Evolutionary conservation across 768 basidiomycete genomes (phyloP).

Genomic region (Trametopsis cervina): DNA sequence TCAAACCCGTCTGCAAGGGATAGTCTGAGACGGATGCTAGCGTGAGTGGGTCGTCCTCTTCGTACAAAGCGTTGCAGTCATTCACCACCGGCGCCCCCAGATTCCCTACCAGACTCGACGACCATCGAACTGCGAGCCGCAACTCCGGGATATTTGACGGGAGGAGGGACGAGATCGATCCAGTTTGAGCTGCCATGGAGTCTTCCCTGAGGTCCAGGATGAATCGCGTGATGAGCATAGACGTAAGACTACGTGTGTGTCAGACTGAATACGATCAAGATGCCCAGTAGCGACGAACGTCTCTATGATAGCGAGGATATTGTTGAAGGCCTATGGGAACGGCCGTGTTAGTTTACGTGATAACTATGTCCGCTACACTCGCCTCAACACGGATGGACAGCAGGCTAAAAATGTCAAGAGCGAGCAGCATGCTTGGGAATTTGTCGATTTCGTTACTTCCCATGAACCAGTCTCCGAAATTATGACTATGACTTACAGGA

Average conservation of each 20-base stretch:
- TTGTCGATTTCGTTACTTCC: no score
- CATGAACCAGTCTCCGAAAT: not conserved
- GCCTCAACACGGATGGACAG: conserved; percentile 8
- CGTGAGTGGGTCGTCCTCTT: no score
- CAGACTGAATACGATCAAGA: not conserved
- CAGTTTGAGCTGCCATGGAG: no score
- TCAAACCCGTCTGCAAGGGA: no score
- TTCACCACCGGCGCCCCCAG: not conserved
- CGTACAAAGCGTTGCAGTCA: not conserved
- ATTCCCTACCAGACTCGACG: not conserved
- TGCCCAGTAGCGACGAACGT: not conserved
- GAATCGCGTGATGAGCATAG: conserved; percentile 11
- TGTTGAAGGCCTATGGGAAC: conserved; percentile 10
- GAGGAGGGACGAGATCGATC: not conserved
- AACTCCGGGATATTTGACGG: not conserved
- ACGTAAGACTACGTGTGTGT: conserved; percentile 2
- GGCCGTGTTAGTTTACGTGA: no score
- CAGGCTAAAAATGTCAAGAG: conserved; percentile 4
- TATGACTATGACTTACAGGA: conserved; percentile 3
- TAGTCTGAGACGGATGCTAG: no score
- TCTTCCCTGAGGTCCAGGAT: conserved; percentile 10
- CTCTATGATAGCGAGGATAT: conserved; percentile 7
- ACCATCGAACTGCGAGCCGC: not conserved
- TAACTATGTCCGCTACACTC: no score
- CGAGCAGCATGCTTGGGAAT: not conserved